Percentiles rank a stretch among this genome's conserved stretches.
Evolutionary conservation across 106 monocot genomes (phyloP).

Genomic region (Acorus gramineus): DNA sequence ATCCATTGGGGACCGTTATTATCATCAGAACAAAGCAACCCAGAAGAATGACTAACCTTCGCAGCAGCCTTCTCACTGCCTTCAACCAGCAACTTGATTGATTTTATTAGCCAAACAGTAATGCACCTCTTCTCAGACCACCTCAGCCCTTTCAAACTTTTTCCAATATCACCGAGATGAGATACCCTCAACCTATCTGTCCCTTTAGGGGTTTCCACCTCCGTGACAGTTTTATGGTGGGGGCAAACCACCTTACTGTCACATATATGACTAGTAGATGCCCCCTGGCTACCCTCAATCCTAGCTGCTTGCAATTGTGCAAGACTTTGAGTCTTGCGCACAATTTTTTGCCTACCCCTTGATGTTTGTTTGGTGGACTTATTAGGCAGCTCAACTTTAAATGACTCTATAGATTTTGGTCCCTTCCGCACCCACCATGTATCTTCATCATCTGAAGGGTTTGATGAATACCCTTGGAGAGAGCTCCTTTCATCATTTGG

Average conservation of each 20-base stretch:
- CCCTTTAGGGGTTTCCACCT: conserved; percentile 38
- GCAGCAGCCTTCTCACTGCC: conserved; percentile 46
- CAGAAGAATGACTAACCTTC: conserved; percentile 23
- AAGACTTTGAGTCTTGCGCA: conserved; percentile 82
- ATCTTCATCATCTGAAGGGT: conserved; percentile 71
- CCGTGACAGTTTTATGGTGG: conserved; percentile 49
- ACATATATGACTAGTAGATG: conserved; percentile 95
- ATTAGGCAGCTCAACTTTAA: conserved; percentile 57
- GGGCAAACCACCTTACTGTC: conserved; percentile 67
- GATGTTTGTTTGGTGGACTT: conserved; percentile 60
- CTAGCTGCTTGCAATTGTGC: conserved; percentile 76
- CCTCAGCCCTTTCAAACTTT: conserved; percentile 52
- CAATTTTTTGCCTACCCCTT: conserved; percentile 31
- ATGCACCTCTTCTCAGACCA: conserved; percentile 72
- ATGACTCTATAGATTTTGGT: conserved; percentile 42
- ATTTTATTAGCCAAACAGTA: conserved; percentile 65
- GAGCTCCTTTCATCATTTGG: conserved; percentile 39
- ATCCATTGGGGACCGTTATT: conserved; percentile 47
- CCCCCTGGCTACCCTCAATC: conserved; percentile 88
- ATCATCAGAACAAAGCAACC: conserved; percentile 48
- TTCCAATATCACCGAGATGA: conserved; percentile 53
- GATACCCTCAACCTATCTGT: conserved; percentile 19
- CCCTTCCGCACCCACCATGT: conserved; percentile 91
- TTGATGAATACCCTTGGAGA: conserved; percentile 30
- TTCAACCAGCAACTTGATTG: conserved; percentile 56